phyloP scores from a whole-genome alignment of 2,329 filamentous ascomycete genomes.

The Colletotrichum agaves region DNA sequence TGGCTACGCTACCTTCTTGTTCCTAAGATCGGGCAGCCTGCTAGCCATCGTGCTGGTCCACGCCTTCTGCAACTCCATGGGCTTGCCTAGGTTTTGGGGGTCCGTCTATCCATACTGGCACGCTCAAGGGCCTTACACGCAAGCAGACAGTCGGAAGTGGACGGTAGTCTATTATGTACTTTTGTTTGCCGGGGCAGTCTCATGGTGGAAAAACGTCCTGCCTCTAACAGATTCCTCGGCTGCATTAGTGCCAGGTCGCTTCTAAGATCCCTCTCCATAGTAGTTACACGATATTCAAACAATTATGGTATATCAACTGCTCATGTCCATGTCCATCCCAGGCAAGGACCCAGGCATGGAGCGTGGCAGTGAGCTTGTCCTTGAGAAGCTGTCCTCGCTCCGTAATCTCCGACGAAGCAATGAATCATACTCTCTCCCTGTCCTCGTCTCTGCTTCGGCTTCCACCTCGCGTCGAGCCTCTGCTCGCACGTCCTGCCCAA shows the following conservation, averaged over 20 bases:
- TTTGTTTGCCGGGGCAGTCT: slow-evolving; percentile 75
- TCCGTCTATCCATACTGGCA: slow-evolving; percentile 68
- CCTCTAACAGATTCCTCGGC: slow-evolving; percentile 73
- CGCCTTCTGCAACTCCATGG: slow-evolving; percentile 92
- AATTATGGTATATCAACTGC: slow-evolving; percentile 26
- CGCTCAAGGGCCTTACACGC: neutral
- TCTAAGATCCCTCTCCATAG: neutral
- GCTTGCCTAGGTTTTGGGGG: slow-evolving; percentile 88
- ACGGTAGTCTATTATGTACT: slow-evolving; percentile 83
- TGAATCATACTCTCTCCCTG: slow-evolving; percentile 50
- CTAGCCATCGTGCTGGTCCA: slow-evolving; percentile 81
- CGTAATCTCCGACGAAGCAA: slow-evolving; percentile 53
- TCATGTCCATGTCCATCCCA: slow-evolving; percentile 47
- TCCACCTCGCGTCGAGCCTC: slow-evolving; percentile 60
- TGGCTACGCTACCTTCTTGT: slow-evolving; percentile 91
- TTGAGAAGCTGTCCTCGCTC: slow-evolving; percentile 51
- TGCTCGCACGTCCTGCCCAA: slow-evolving; percentile 60
- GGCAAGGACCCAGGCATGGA: slow-evolving; percentile 60
- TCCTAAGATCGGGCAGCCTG: slow-evolving; percentile 84
- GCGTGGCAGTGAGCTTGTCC: too few species aligned
- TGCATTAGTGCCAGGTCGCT: slow-evolving; percentile 51
- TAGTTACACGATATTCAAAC: too few species aligned
- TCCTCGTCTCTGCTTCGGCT: slow-evolving; percentile 53
- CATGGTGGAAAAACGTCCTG: slow-evolving; percentile 79
- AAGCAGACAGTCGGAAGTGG: slow-evolving; percentile 59